Percentiles rank a stretch among this genome's conserved stretches.
Conservation (phyloP, 2,329 filamentous ascomycete genomes). For the Calonectria pteridis region DNA sequence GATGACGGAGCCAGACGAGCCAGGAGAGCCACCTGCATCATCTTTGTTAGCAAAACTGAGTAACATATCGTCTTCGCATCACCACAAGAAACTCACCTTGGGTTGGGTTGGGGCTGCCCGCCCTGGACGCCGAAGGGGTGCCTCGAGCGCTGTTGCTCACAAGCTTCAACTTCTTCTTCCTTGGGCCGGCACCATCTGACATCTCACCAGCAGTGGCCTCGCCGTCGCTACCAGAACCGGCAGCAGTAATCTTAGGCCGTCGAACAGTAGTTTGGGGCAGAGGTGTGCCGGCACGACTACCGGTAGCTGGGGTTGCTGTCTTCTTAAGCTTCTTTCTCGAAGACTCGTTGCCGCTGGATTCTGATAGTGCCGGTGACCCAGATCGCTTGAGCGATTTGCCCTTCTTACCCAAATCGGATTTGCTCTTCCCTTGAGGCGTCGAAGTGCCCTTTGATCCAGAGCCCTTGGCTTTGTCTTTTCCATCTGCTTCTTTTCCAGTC, state of each 20-base stretch:
- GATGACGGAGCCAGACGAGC: constrained; percentile 51
- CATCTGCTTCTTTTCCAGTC: constrained; percentile 48
- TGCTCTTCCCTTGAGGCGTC: constrained; percentile 63
- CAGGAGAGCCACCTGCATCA: constrained; percentile 49
- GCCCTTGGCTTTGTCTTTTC: constrained; percentile 64
- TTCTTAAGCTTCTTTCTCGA: constrained; percentile 83
- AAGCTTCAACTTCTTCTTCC: constrained; percentile 69
- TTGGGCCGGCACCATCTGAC: constrained; percentile 65
- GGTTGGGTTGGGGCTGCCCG: constrained; percentile 68
- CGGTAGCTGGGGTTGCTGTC: constrained; percentile 61
- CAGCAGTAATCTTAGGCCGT: constrained; percentile 58
- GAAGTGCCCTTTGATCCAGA: constrained; percentile 76
- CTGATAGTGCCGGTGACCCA: constrained; percentile 88
- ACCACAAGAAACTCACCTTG: constrained; percentile 45
- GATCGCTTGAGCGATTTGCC: constrained; percentile 80
- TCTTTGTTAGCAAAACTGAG: constrained; percentile 24
- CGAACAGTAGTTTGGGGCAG: constrained; percentile 57
- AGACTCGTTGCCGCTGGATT: constrained; percentile 92
- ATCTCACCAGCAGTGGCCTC: constrained; percentile 78
- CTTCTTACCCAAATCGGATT: constrained; percentile 60
- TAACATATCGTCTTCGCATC: background rate
- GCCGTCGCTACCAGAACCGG: constrained; percentile 77
- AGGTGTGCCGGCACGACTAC: constrained; percentile 69
- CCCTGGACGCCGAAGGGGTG: constrained; percentile 71
- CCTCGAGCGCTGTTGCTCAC: constrained; percentile 59